A percentile compares a stretch with the other conserved stretches of the same genome.
Evolutionary conservation across 495 filamentous ascomycete genomes (phyloP).

Genomic region (Rostrohypoxylon terebratum): DNA sequence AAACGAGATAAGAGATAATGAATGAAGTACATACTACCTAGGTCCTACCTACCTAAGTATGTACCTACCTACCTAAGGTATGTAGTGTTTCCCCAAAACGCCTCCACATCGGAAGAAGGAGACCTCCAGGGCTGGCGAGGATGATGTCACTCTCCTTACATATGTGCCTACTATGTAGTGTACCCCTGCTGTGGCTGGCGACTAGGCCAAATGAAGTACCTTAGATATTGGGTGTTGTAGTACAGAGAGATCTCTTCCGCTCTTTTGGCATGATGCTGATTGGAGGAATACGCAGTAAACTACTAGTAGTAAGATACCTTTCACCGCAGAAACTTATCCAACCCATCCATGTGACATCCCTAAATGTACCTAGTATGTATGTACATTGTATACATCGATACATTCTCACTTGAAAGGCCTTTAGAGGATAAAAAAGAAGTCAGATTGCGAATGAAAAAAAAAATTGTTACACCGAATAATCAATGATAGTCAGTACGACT

Average conservation of each 20-base stretch:
- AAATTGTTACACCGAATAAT: constrained; percentile 10
- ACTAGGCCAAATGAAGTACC: constrained; percentile 30
- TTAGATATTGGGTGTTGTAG: constrained; percentile 15
- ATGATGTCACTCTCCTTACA: constrained; percentile 39
- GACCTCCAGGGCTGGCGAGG: neutral
- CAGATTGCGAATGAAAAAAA: no score
- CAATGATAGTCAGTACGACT: constrained; percentile 25
- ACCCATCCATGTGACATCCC: constrained; percentile 15
- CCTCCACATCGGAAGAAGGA: constrained; percentile 31
- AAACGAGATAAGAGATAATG: neutral
- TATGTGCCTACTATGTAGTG: neutral
- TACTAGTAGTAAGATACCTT: neutral
- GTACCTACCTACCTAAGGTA: no score
- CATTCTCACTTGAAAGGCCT: neutral
- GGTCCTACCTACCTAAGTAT: no score
- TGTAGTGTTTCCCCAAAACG: constrained; percentile 20
- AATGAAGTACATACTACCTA: no score
- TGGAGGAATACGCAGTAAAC: neutral
- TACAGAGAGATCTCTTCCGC: constrained; percentile 34
- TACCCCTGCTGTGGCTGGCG: constrained; percentile 10
- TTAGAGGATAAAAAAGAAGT: neutral
- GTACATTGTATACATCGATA: neutral
- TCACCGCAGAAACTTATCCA: constrained; percentile 30
- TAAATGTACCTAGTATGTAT: neutral
- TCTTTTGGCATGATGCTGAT: constrained; percentile 22